Conservation (phyloP, 805 yeast species). For the Wickerhamia fluorescens region DNA sequence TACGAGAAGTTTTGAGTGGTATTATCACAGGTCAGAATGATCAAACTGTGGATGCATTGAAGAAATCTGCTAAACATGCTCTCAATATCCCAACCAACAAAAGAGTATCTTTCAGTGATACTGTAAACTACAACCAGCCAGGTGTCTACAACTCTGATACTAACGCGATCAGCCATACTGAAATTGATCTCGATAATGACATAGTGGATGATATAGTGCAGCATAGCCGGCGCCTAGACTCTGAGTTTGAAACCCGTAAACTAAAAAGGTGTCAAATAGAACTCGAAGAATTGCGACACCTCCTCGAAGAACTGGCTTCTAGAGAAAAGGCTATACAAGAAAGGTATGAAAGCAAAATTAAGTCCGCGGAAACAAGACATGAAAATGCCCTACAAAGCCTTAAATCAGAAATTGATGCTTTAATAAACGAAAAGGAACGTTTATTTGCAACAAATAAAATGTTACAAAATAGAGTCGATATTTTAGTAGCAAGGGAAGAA, state of each 20-base stretch:
- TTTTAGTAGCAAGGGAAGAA: no score
- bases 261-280: constrained; percentile 1
- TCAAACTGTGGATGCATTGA: constrained; percentile 6
- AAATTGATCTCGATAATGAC: constrained; percentile 8
- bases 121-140: no score
- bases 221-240: not conserved
- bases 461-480: no score
- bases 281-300: constrained; percentile 1
- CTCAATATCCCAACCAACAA: constrained; percentile 8
- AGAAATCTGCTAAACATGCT: constrained; percentile 11
- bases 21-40: not conserved
- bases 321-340: no score
- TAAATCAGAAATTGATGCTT: no score
- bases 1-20: constrained; percentile 1
- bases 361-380: no score
- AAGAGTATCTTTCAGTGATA: constrained; percentile 9
- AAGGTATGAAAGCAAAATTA: no score
- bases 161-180: not conserved
- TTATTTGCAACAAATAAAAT: no score
- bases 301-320: no score
- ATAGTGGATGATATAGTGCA: constrained; percentile 9
- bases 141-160: not conserved
- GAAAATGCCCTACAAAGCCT: no score
- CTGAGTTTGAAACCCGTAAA: constrained; percentile 1
- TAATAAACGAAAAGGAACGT: no score